Percentiles rank a stretch among this genome's conserved stretches.
These are phyloP conservation scores for Theileria orientalis DNA, from an alignment of 169 alveolate genomes.

Conservation along the genomic window DNA sequence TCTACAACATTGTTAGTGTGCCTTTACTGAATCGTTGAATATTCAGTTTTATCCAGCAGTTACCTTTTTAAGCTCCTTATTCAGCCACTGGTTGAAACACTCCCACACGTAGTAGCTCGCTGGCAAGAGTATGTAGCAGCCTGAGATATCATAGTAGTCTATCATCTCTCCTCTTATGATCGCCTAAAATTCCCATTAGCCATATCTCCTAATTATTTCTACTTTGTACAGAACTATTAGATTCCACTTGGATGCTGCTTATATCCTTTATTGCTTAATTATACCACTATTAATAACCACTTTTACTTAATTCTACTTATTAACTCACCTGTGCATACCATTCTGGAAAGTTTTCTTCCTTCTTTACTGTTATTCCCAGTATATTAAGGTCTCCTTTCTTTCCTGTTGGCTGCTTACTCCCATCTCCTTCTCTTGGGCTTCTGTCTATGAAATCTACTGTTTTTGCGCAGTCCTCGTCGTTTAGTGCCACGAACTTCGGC, in stretches of 20 bases:
- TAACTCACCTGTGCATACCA: slow-evolving; percentile 79
- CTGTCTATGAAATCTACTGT: slow-evolving; percentile 2
- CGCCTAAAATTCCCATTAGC: slow-evolving; percentile 60
- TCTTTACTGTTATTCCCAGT: slow-evolving; percentile 79
- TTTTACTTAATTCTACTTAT: neutral
- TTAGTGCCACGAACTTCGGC: slow-evolving; percentile 46
- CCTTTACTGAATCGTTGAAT: neutral
- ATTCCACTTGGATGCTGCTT: too few relatives aligned
- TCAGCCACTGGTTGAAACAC: slow-evolving; percentile 88
- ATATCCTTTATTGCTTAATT: slow-evolving; percentile 75
- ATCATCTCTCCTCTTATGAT: slow-evolving; percentile 95
- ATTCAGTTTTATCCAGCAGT: neutral
- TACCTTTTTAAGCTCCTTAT: slow-evolving; percentile 84
- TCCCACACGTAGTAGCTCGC: slow-evolving; percentile 98
- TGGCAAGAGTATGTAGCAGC: slow-evolving; percentile 98
- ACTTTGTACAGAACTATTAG: too few relatives aligned
- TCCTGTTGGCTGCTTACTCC: neutral
- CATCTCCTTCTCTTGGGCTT: slow-evolving; percentile 10
- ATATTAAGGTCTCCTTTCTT: slow-evolving; percentile 22
- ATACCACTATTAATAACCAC: too few relatives aligned
- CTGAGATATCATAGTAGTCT: slow-evolving; percentile 98
- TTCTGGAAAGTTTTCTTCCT: slow-evolving; percentile 79
- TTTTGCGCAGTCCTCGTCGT: slow-evolving; percentile 11
- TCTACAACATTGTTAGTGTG: slow-evolving; percentile 14
- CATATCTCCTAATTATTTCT: too few relatives aligned